Evolutionary conservation across 2,329 filamentous ascomycete genomes (phyloP).

Genomic region (Aspergillus floridensis): DNA sequence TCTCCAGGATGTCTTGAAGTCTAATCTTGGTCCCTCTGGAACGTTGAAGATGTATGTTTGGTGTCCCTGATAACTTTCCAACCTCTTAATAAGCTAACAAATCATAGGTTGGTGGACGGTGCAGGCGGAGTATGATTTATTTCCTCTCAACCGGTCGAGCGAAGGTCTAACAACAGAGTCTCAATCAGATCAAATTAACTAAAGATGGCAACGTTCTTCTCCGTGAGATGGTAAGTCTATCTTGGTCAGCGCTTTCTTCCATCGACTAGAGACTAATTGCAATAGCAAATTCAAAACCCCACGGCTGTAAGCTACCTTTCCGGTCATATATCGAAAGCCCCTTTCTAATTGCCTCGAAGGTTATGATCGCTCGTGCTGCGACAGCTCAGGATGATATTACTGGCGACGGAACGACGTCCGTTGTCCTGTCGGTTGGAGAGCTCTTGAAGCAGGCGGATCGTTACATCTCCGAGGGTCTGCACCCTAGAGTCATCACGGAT

Average conservation of each 20-base stretch:
- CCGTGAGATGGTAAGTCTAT: constrained; percentile 60
- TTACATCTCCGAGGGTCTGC: constrained; percentile 93
- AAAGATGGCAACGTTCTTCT: constrained; percentile 92
- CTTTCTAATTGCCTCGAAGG: constrained; percentile 36
- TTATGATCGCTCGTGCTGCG: constrained; percentile 75
- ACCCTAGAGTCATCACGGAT: constrained; percentile 94
- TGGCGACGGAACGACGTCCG: constrained; percentile 95
- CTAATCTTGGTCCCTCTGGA: constrained; percentile 88
- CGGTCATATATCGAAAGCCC: constrained; percentile 2
- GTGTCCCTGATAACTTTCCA: not conserved
- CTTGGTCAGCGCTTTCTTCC: not conserved
- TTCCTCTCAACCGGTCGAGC: constrained; percentile 6
- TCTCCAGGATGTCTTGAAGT: constrained; percentile 89
- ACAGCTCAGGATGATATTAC: constrained; percentile 98
- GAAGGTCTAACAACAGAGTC: constrained; percentile 21
- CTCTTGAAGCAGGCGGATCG: constrained; percentile 95
- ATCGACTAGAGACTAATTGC: constrained; percentile 30
- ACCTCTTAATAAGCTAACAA: constrained; percentile 26
- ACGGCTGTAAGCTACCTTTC: constrained; percentile 66
- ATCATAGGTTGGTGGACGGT: constrained; percentile 59
- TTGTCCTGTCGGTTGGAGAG: constrained; percentile 92
- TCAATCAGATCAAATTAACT: constrained; percentile 84
- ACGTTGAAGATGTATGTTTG: constrained; percentile 84
- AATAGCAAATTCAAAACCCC: constrained; percentile 90
- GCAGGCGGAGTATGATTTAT: constrained; percentile 53